These are phyloP conservation scores for Raddia distichophylla DNA, from an alignment of 176 grass and related monocot species.

Conservation along the genomic window DNA sequence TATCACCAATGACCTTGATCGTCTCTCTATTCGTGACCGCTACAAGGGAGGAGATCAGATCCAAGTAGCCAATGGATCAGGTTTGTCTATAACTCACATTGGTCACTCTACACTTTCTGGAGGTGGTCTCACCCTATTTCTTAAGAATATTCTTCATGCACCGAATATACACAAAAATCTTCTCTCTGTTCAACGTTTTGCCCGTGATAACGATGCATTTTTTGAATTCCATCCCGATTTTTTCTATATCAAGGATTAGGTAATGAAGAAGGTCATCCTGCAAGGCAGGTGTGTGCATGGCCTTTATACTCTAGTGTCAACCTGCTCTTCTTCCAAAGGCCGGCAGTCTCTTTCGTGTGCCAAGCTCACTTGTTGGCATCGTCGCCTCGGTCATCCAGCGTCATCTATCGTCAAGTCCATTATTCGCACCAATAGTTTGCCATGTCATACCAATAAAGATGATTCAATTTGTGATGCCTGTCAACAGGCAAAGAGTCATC, in stretches of 20 bases:
- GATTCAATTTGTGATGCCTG: background rate
- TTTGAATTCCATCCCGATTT: background rate
- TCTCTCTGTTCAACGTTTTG: background rate
- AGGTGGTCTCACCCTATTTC: background rate
- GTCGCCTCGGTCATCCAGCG: background rate
- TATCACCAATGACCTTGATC: background rate
- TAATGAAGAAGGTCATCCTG: background rate
- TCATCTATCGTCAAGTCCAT: background rate
- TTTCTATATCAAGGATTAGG: background rate
- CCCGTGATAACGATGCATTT: background rate
- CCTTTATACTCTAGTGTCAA: background rate
- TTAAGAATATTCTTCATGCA: background rate
- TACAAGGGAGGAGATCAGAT: background rate
- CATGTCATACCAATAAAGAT: too few relatives aligned
- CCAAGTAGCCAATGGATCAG: background rate
- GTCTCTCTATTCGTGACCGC: fast-evolving
- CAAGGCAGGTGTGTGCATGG: background rate
- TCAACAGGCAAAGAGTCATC: background rate
- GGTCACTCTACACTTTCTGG: background rate
- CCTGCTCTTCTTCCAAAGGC: too few relatives aligned
- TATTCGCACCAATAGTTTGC: too few relatives aligned
- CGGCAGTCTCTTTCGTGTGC: too few relatives aligned
- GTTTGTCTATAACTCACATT: background rate
- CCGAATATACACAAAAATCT: background rate
- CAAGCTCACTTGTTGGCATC: background rate